These are phyloP conservation scores for Leishmania gerbilli DNA, from an alignment of 208 protist genomes.

Conservation along the genomic window DNA sequence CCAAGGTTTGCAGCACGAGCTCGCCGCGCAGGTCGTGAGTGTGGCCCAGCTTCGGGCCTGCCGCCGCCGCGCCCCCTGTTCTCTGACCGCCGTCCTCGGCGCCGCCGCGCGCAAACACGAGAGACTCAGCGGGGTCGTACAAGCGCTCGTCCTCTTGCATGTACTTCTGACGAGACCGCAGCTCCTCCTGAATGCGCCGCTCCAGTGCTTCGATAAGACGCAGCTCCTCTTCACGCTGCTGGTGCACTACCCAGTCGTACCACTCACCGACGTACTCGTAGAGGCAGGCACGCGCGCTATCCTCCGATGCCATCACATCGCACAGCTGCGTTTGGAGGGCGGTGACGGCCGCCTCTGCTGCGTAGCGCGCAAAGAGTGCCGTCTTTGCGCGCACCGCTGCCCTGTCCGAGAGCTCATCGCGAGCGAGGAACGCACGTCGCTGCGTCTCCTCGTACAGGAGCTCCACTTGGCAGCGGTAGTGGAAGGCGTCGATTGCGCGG, in stretches of 20 bases:
- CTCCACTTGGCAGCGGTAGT: constrained; percentile 19
- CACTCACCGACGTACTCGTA: constrained; percentile 35
- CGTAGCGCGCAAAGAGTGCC: constrained; percentile 33
- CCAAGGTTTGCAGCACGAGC: constrained; percentile 47
- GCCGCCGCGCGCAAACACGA: background rate
- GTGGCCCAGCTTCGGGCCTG: background rate
- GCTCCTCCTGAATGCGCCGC: constrained; percentile 49
- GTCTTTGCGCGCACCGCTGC: constrained; percentile 26
- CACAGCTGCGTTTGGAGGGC: constrained; percentile 37
- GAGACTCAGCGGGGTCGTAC: constrained; percentile 26
- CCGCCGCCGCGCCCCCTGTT: background rate
- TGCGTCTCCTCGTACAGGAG: constrained; percentile 29
- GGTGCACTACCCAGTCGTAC: constrained; percentile 25
- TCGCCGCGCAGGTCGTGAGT: constrained; percentile 33
- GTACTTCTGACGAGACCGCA: constrained; percentile 37
- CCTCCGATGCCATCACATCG: constrained; percentile 44
- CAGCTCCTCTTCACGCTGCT: constrained; percentile 43
- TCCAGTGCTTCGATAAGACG: constrained; percentile 24
- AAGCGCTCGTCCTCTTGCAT: constrained; percentile 57
- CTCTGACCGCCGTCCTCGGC: background rate
- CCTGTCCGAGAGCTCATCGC: constrained; percentile 16
- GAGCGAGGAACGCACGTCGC: constrained; percentile 16
- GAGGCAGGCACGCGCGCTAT: constrained; percentile 38
- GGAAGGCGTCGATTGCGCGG: constrained; percentile 5
- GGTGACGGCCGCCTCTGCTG: constrained; percentile 41